A percentile compares a stretch with the other conserved stretches of the same genome.
These are phyloP conservation scores for Eimeria maxima DNA, from an alignment of 169 alveolate genomes.

Conservation along the genomic window DNA sequence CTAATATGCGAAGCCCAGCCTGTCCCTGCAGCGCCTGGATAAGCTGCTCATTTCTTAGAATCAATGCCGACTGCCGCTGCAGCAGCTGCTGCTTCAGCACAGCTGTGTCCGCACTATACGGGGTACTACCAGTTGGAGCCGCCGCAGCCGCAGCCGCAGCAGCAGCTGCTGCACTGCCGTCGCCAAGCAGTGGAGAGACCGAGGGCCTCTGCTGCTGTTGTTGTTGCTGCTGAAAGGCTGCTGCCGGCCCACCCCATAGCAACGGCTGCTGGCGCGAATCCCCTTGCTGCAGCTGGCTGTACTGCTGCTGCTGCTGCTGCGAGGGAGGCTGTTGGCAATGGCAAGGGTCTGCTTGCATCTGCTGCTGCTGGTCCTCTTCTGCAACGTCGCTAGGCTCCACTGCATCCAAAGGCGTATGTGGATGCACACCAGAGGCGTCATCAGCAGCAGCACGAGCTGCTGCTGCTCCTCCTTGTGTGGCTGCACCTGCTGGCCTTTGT, in stretches of 20 bases:
- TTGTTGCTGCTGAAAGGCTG: not conserved
- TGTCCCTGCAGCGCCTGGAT: conserved; percentile 68
- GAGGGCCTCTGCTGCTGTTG: conserved; percentile 46
- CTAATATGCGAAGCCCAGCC: conserved; percentile 15
- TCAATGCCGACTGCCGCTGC: conserved; percentile 40
- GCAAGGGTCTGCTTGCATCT: conserved; percentile 10
- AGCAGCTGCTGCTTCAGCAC: conserved; percentile 68
- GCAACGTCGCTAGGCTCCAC: conserved; percentile 11
- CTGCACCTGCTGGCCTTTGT: not conserved
- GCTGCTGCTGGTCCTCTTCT: conserved; percentile 41
- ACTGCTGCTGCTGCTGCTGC: conserved; percentile 68
- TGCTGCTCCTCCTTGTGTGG: conserved; percentile 40
- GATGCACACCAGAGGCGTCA: not conserved
- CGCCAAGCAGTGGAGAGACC: not conserved
- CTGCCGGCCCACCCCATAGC: conserved; percentile 4
- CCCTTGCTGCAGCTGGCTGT: conserved; percentile 38
- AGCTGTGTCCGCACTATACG: not conserved
- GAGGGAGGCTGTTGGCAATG: conserved; percentile 57
- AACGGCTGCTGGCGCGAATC: not conserved
- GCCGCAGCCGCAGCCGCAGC: conserved; percentile 5
- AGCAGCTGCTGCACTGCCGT: not conserved
- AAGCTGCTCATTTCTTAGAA: conserved; percentile 32
- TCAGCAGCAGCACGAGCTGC: conserved; percentile 37
- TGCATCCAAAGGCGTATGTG: conserved; percentile 11
- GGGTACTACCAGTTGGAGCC: not conserved